Percentiles rank a stretch among this genome's conserved stretches.
These are phyloP conservation scores for Helianthus annuus DNA, from an alignment of 129 eudicot species.

Conservation along the genomic window DNA sequence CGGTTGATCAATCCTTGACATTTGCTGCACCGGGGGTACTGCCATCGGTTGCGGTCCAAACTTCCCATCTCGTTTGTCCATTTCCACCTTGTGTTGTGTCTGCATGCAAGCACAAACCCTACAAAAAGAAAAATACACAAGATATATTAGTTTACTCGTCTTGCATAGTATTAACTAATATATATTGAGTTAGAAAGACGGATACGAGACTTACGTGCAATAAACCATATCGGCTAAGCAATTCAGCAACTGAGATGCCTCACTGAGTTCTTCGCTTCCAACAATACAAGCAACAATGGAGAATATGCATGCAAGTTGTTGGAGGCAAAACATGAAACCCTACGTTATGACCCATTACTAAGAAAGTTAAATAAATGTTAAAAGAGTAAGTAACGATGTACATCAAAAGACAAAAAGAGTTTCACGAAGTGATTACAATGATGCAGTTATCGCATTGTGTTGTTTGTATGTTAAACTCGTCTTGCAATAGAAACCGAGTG, in stretches of 20 bases:
- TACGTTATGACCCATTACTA: slow-evolving; percentile 20
- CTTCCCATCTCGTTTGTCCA: slow-evolving; percentile 97
- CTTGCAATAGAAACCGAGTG: slow-evolving; percentile 93
- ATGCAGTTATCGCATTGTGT: slow-evolving; percentile 97
- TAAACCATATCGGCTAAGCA: slow-evolving; percentile 89
- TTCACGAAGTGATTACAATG: slow-evolving; percentile 60
- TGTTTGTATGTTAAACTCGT: slow-evolving; percentile 97
- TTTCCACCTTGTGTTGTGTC: slow-evolving; percentile 99
- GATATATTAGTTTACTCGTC: slow-evolving; percentile 29
- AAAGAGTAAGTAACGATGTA: background rate
- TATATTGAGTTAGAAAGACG: background rate
- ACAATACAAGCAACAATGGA: slow-evolving; percentile 83
- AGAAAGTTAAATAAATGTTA: slow-evolving; percentile 7
- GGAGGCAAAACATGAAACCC: slow-evolving; percentile 99
- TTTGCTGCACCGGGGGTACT: slow-evolving; percentile 80
- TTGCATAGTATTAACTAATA: background rate
- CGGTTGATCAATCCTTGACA: slow-evolving; percentile 96
- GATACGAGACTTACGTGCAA: slow-evolving; percentile 71
- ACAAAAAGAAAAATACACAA: slow-evolving; percentile 33
- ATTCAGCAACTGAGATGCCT: slow-evolving; percentile 82
- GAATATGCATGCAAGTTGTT: slow-evolving; percentile 94
- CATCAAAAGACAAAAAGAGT: slow-evolving; percentile 13
- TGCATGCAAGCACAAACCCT: slow-evolving; percentile 99
- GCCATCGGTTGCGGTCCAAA: slow-evolving; percentile 88
- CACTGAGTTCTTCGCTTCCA: slow-evolving; percentile 82